These are phyloP conservation scores for Cytospora leucostoma DNA, from an alignment of 2,329 filamentous ascomycete species.

Conservation along the genomic window DNA sequence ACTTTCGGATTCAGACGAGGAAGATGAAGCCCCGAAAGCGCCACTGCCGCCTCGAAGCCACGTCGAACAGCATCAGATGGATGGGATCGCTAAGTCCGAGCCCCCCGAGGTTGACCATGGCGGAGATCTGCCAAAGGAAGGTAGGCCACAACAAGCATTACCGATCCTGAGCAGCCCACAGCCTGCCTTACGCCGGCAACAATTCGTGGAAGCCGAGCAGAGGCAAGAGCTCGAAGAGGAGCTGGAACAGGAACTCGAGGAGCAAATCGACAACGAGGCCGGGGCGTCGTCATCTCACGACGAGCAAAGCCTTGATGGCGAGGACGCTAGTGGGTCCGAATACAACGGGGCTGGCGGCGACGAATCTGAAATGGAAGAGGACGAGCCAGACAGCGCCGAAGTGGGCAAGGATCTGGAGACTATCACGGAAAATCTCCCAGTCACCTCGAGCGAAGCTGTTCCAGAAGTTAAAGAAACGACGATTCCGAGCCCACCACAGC, in stretches of 20 bases:
- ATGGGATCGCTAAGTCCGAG: constrained; percentile 10
- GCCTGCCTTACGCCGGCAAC: neutral
- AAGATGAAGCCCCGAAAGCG: constrained; percentile 31
- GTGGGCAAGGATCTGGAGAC: constrained; percentile 6
- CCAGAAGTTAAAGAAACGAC: constrained; percentile 20
- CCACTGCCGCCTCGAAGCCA: constrained; percentile 8
- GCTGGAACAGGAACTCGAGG: constrained; percentile 5
- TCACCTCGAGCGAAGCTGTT: neutral
- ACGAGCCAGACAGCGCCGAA: constrained; percentile 14
- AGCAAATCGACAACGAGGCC: neutral
- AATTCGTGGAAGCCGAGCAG: neutral
- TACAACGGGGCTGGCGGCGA: constrained; percentile 10
- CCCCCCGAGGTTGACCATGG: neutral
- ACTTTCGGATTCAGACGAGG: constrained; percentile 49
- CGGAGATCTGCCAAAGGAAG: neutral
- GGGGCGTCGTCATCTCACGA: neutral
- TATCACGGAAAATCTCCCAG: neutral
- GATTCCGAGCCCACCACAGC: neutral
- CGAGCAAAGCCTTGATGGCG: neutral
- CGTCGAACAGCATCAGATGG: constrained; percentile 5
- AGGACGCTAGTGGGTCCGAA: constrained; percentile 10
- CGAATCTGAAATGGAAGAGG: constrained; percentile 23
- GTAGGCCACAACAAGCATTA: neutral
- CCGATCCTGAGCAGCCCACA: neutral
- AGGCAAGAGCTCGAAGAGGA: neutral